Evolutionary conservation across 1,284 basidiomycete species (phyloP).

Genomic region (Rhodotorula sp.): DNA sequence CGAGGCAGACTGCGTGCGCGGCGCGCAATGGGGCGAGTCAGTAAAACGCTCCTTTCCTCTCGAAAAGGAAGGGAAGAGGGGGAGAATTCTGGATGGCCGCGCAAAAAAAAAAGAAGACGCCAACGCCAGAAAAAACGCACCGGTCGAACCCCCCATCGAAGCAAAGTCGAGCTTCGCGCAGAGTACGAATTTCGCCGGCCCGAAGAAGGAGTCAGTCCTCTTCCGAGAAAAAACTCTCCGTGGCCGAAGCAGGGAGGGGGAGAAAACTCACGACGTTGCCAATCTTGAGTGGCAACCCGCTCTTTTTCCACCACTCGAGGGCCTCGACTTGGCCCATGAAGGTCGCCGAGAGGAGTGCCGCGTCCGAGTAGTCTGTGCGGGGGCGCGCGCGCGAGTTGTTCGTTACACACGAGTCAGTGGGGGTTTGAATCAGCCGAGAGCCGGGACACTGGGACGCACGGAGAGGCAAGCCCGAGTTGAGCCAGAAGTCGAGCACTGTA

Average conservation of each 20-base stretch:
- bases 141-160: conserved; percentile 30
- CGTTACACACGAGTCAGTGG: too few species aligned
- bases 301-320: conserved; percentile 72
- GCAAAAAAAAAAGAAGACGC: not conserved
- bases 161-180: conserved; percentile 30
- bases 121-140: not conserved
- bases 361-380: conserved; percentile 65
- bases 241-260: too few species aligned
- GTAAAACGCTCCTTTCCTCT: not conserved
- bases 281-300: conserved; percentile 65
- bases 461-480: conserved; percentile 52
- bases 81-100: not conserved
- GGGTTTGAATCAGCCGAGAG: too few species aligned
- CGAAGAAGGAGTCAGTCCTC: conserved; percentile 56
- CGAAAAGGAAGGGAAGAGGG: too few species aligned
- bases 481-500: conserved; percentile 73
- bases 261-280: conserved; percentile 58
- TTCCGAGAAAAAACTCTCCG: conserved; percentile 62
- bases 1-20: conserved; percentile 52
- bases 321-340: conserved; percentile 68
- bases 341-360: conserved; percentile 70
- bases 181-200: too few species aligned
- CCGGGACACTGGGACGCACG: conserved; percentile 5
- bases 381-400: too few species aligned
- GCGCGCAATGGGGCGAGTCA: not conserved